phyloP scores from a whole-genome alignment of 352 stramenopile species.

The Salisapilia sapeloensis region DNA sequence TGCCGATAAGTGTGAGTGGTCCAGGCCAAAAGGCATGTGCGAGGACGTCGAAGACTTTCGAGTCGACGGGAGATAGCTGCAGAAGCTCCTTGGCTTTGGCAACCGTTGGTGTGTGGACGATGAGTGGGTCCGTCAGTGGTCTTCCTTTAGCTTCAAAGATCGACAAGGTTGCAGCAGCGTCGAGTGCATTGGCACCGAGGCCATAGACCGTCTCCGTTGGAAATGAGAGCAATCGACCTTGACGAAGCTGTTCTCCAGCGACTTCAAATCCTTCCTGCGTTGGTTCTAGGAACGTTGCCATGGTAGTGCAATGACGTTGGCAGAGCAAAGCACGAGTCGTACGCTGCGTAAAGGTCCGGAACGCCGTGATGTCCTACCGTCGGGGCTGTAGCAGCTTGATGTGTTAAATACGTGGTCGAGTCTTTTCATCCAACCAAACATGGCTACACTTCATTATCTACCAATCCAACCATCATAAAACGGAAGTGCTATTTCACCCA shows the following conservation, averaged over 20 bases:
- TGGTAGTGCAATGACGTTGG: constrained; percentile 3
- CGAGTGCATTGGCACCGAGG: constrained; percentile 93
- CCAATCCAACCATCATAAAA: no score
- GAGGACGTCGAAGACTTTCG: constrained; percentile 67
- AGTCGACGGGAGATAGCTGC: constrained; percentile 45
- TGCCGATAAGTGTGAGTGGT: constrained; percentile 93
- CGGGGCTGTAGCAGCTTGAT: no score
- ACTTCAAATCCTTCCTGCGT: constrained; percentile 22
- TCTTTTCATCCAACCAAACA: no score
- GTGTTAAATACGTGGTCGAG: constrained; percentile 2
- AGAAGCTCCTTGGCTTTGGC: constrained; percentile 82
- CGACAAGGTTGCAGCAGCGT: constrained; percentile 83
- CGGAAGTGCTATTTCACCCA: no score
- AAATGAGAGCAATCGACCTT: constrained; percentile 84
- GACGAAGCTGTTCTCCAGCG: constrained; percentile 47
- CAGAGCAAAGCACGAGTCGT: no score
- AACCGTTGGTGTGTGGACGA: constrained; percentile 91
- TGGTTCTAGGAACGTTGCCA: constrained; percentile 25
- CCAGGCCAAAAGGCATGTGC: constrained; percentile 92
- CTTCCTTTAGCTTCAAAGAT: constrained; percentile 94
- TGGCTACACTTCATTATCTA: no score
- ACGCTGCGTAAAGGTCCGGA: no score
- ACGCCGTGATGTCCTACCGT: constrained; percentile 1
- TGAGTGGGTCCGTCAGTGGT: constrained; percentile 95
- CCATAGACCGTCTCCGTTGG: constrained; percentile 99